These are phyloP conservation scores for Cylindrotheca closterium DNA, from an alignment of 108 stramenopile genomes.

Conservation along the genomic window DNA sequence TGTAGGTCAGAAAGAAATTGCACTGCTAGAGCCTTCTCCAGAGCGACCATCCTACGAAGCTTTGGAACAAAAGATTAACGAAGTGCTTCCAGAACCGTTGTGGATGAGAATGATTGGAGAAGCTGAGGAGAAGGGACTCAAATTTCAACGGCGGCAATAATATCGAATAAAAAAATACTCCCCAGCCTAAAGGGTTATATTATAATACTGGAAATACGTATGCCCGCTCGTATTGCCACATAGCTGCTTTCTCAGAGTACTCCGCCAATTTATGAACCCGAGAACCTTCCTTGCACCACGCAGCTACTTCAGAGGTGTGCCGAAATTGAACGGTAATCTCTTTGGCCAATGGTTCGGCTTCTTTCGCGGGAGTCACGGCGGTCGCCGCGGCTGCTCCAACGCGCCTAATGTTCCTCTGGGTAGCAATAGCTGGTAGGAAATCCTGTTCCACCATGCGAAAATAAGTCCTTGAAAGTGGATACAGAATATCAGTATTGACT, in stretches of 20 bases:
- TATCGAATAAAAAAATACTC: too few relatives aligned
- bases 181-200: too few relatives aligned
- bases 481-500: slow-evolving; percentile 46
- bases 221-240: not conserved
- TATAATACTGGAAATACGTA: not conserved
- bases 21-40: slow-evolving; percentile 24
- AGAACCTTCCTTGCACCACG: not conserved
- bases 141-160: slow-evolving; percentile 46
- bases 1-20: slow-evolving; percentile 39
- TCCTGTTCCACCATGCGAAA: slow-evolving; percentile 35
- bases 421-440: not conserved
- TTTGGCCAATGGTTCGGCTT: not conserved
- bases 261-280: not conserved
- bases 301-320: not conserved
- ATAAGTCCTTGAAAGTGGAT: slow-evolving; percentile 45
- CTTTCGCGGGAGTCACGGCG: too few relatives aligned
- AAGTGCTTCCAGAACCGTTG: slow-evolving; percentile 59
- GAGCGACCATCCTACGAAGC: slow-evolving; percentile 48
- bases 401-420: not conserved
- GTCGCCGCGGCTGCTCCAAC: too few relatives aligned
- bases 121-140: slow-evolving; percentile 55
- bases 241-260: not conserved
- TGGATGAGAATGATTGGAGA: slow-evolving; percentile 76
- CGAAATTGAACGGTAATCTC: not conserved
- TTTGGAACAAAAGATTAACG: slow-evolving; percentile 61